Conservation (phyloP, 1,139 yeast species). For the Yamadazyma spencermartinsiae region DNA sequence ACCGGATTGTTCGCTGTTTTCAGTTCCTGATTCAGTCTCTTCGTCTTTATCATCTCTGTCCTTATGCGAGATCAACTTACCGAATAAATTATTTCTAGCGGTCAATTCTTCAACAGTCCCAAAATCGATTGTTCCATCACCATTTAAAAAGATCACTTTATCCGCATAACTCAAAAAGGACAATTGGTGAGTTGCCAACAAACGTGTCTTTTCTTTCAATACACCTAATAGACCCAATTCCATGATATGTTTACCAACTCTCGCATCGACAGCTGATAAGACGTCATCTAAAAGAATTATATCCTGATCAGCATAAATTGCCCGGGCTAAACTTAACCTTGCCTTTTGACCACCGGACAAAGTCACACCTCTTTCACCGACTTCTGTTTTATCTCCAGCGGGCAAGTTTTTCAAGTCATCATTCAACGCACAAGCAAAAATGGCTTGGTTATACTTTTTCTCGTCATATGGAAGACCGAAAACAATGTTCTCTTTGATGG, state of each 20-base stretch:
- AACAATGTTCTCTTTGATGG: slow-evolving; percentile 40
- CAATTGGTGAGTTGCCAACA: slow-evolving; percentile 47
- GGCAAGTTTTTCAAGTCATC: slow-evolving; percentile 40
- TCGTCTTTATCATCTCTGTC: slow-evolving; percentile 25
- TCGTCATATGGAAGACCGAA: slow-evolving; percentile 33
- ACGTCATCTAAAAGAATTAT: slow-evolving; percentile 48
- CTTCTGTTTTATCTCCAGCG: slow-evolving; percentile 47
- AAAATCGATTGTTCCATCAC: slow-evolving; percentile 35
- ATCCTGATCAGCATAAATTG: slow-evolving; percentile 42
- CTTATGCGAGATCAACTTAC: slow-evolving; percentile 18
- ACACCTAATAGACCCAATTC: slow-evolving; percentile 37
- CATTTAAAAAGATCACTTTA: slow-evolving; percentile 36
- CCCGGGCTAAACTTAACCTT: slow-evolving; percentile 46
- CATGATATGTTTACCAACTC: slow-evolving; percentile 49
- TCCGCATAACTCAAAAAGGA: slow-evolving; percentile 43
- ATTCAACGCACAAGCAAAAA: slow-evolving; percentile 38
- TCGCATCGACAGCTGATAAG: slow-evolving; percentile 50
- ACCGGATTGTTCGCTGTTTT: slow-evolving; percentile 21
- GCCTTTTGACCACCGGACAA: slow-evolving; percentile 54
- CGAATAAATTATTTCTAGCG: slow-evolving; percentile 20
- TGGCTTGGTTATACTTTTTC: slow-evolving; percentile 26
- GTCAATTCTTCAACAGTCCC: slow-evolving; percentile 42
- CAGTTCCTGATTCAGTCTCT: slow-evolving; percentile 10
- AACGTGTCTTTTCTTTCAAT: slow-evolving; percentile 36
- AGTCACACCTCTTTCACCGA: slow-evolving; percentile 51